Percentiles rank a stretch among this genome's conserved stretches.
These are phyloP conservation scores for Carallia pectinifolia DNA, from an alignment of 345 rosid species.

Conservation along the genomic window DNA sequence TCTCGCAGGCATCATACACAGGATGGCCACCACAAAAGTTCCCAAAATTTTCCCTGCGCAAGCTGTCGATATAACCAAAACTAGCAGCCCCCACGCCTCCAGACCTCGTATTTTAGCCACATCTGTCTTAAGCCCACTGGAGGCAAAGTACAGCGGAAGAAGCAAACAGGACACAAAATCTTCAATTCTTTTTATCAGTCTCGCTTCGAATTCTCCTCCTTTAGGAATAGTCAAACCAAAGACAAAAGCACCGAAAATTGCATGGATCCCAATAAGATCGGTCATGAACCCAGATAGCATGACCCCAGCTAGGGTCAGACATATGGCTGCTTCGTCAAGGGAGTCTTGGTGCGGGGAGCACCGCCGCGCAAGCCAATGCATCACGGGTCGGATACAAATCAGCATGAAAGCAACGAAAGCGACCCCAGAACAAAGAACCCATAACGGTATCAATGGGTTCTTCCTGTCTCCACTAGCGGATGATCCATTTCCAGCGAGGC, in stretches of 20 bases:
- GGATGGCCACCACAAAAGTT: no score
- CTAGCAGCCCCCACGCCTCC: conserved; percentile 47
- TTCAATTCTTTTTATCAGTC: conserved; percentile 45
- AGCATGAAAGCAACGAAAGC: conserved; percentile 47
- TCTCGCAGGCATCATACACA: no score
- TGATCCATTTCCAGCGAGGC: conserved; percentile 40
- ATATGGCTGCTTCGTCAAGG: conserved; percentile 43
- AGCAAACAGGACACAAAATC: conserved; percentile 54
- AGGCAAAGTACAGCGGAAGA: conserved; percentile 53
- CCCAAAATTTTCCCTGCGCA: conserved; percentile 17
- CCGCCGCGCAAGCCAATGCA: conserved; percentile 20
- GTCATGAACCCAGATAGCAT: conserved; percentile 52
- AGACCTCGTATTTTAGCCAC: conserved; percentile 44
- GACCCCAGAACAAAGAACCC: conserved; percentile 48
- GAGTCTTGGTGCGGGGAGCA: conserved; percentile 32
- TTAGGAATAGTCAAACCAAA: conserved; percentile 54
- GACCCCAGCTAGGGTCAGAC: conserved; percentile 45
- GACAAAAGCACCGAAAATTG: conserved; percentile 54
- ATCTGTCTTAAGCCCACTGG: conserved; percentile 57
- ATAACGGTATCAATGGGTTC: conserved; percentile 37
- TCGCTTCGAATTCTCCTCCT: conserved; percentile 35
- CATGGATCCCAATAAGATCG: conserved; percentile 55
- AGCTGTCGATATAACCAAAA: conserved; percentile 46
- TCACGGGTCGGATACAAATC: conserved; percentile 16
- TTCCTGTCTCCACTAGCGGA: conserved; percentile 3